Conservation (phyloP, 352 stramenopile species). For the Phytophthora nicotianae region DNA sequence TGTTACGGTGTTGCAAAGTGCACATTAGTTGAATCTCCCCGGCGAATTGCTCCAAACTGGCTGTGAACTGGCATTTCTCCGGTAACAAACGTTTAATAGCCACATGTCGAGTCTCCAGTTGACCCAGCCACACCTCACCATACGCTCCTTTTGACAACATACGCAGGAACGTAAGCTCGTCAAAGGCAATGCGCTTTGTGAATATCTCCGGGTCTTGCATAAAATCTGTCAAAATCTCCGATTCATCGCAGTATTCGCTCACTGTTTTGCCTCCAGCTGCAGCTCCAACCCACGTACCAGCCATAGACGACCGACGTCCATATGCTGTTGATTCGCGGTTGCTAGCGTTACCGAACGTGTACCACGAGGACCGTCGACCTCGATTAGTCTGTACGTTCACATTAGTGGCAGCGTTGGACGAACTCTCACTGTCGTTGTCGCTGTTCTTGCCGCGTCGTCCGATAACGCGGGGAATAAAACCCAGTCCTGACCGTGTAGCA, state of each 20-base stretch:
- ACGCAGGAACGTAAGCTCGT: constrained; percentile 69
- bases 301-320: constrained; percentile 36
- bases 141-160: constrained; percentile 73
- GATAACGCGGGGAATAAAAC: constrained; percentile 27
- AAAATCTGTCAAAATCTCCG: constrained; percentile 53
- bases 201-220: constrained; percentile 56
- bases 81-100: constrained; percentile 76
- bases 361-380: constrained; percentile 37
- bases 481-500: constrained; percentile 13
- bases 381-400: constrained; percentile 25
- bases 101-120: constrained; percentile 71
- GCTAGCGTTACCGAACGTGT: constrained; percentile 35
- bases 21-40: constrained; percentile 78
- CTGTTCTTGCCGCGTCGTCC: constrained; percentile 20
- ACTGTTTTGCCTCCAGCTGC: constrained; percentile 45
- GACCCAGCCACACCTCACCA: constrained; percentile 74
- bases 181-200: constrained; percentile 60
- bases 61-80: constrained; percentile 57
- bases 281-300: constrained; percentile 31
- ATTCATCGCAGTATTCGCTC: constrained; percentile 71
- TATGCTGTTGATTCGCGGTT: constrained; percentile 24
- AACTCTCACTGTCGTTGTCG: constrained; percentile 26
- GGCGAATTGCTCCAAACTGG: constrained; percentile 67
- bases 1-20: constrained; percentile 73
- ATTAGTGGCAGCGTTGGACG: constrained; percentile 27